phyloP scores from a whole-genome alignment of 2,329 filamentous ascomycete species.

The Calonectria pseudoreteaudii region DNA sequence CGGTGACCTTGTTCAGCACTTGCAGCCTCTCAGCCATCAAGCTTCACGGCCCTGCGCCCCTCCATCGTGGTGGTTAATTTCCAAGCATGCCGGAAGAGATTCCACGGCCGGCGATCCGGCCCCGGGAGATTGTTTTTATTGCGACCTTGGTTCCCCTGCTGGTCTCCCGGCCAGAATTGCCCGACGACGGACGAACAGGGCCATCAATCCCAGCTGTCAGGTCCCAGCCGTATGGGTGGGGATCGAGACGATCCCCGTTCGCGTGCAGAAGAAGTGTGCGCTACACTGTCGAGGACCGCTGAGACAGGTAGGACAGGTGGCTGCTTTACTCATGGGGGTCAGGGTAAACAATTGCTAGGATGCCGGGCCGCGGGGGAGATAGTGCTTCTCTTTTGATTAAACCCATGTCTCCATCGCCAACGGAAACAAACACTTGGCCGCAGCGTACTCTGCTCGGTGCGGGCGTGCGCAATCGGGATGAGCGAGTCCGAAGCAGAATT shows the following conservation, averaged over 20 bases:
- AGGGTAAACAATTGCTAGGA: conserved; percentile 3
- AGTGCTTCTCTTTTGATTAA: neutral
- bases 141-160: conserved; percentile 26
- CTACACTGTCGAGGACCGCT: neutral
- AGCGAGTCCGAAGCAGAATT: neutral
- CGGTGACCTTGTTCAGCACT: conserved; percentile 18
- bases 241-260: conserved; percentile 34
- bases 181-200: conserved; percentile 38
- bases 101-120: conserved; percentile 38
- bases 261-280: conserved; percentile 4
- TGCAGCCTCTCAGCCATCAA: conserved; percentile 30
- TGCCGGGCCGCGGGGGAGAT: neutral
- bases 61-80: conserved; percentile 39
- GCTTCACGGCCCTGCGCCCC: conserved; percentile 35
- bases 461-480: neutral
- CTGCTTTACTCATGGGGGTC: neutral
- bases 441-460: neutral
- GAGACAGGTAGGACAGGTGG: neutral
- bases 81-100: conserved; percentile 35
- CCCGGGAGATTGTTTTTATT: conserved; percentile 40
- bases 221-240: conserved; percentile 40
- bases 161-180: conserved; percentile 34
- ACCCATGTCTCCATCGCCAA: neutral
- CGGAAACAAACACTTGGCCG: conserved; percentile 8
- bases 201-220: conserved; percentile 34